Base-by-base conservation (phyloP, 1,139 yeast species). In the Sugiyamaella novakii region DNA sequence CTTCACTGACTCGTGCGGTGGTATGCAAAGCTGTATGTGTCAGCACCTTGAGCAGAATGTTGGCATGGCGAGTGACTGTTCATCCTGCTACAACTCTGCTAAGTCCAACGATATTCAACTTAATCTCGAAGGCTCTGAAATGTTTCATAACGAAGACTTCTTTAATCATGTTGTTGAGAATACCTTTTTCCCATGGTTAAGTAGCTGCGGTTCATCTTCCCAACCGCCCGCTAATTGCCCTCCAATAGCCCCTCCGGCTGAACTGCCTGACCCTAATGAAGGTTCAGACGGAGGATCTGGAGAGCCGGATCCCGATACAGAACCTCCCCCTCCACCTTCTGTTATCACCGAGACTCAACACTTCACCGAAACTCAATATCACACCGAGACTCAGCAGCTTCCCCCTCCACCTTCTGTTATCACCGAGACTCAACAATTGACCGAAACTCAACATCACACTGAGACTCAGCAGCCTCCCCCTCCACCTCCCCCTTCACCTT, bases 141-240 rank as follows among this genome's bases (percentile, higher is more conserved):
- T 53, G 53, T 59, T 58, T 35, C 41, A 43, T 28, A 43, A 50
- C 28, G 42, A 49, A 25, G 56, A 52, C 11, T 53, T 52, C 30
- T 59, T 59, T 45, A 44, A 49, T 38, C 57, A 59, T 44, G 53
- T 57, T n/a, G 59, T 59, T 6, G 57, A 57, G 30, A 54, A 56
- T 40, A 47, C 53, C 19, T 43, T 59, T 22, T 46, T 56, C 42
- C 57, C 59, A 7, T 51, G 53, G 59, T 24, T 57, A 11, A 27
- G 38, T 5, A 55, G 58, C n/a, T 51, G 59, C 35, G 54, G 51
- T 46, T 25, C 36, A 11, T 6, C 37, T 18, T 10, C 47, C 39
- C 1, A 7, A 37, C 56, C 15, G n/a, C 45, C 24, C 29, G 43
- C 24, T 21, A 21, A 34, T 12, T 34, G 38, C 22, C 38, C 38